phyloP scores from a whole-genome alignment of 495 filamentous ascomycete species.

The Penicillium roqueforti region DNA sequence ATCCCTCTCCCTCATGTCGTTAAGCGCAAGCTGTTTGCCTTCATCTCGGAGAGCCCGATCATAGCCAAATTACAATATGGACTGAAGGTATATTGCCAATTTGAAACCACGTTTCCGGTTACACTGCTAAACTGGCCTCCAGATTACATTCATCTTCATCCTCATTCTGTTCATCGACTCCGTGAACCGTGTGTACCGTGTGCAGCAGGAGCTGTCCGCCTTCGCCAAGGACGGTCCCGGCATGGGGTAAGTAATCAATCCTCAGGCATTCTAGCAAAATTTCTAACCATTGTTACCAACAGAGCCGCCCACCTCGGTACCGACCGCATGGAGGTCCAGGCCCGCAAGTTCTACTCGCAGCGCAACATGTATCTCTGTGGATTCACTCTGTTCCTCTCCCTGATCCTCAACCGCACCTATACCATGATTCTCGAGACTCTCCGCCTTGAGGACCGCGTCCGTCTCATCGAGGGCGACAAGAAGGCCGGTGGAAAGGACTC shows the following conservation, averaged over 20 bases:
- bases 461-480: constrained; percentile 76
- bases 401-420: constrained; percentile 99
- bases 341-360: constrained; percentile 99
- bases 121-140: constrained; percentile 12
- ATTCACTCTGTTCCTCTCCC: constrained; percentile 96
- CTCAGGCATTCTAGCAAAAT: background rate
- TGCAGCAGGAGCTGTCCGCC: constrained; percentile 78
- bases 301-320: constrained; percentile 70
- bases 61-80: constrained; percentile 79
- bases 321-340: constrained; percentile 96
- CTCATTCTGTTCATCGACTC: constrained; percentile 97
- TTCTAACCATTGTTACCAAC: constrained; percentile 22
- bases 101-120: background rate
- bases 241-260: constrained; percentile 34
- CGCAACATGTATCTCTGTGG: constrained; percentile 99
- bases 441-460: constrained; percentile 88
- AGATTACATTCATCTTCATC: constrained; percentile 99
- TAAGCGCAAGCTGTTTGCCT: constrained; percentile 86
- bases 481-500: constrained; percentile 68
- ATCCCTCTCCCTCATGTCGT: constrained; percentile 83
- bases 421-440: constrained; percentile 93
- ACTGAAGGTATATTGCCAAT: constrained; percentile 55
- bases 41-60: constrained; percentile 82
- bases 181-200: constrained; percentile 96
- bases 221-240: constrained; percentile 48